A percentile compares a stretch with the other conserved stretches of the same genome.
These are phyloP conservation scores for Backusella circina DNA, from an alignment of 192 early-diverging fungal genomes.

Conservation along the genomic window DNA sequence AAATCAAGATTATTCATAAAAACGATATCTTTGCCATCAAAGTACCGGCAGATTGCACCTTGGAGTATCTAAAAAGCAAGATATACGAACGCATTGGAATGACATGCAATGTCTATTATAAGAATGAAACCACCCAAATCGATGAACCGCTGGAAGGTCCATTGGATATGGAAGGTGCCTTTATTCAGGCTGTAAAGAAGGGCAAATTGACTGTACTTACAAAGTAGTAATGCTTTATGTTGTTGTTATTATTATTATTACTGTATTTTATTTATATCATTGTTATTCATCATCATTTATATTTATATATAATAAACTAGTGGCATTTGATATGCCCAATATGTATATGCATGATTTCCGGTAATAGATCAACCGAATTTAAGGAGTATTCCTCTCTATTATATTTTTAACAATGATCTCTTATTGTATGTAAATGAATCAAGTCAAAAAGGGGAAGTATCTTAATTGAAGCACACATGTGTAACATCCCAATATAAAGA, in stretches of 20 bases:
- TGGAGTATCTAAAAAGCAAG: constrained; percentile 46
- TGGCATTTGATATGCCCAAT: not conserved
- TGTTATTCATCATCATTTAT: not conserved
- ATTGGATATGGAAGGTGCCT: constrained; percentile 38
- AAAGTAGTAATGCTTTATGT: too few species aligned
- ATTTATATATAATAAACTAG: not conserved
- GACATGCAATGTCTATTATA: constrained; percentile 27
- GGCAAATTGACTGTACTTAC: constrained; percentile 43
- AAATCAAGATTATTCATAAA: constrained; percentile 60
- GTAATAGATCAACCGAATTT: not conserved
- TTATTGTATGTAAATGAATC: too few species aligned
- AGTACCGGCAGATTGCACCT: constrained; percentile 50
- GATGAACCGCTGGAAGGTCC: constrained; percentile 30
- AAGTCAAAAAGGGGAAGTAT: not conserved
- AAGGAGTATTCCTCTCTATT: not conserved
- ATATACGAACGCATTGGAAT: constrained; percentile 46
- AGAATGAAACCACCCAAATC: constrained; percentile 24
- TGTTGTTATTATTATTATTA: not conserved
- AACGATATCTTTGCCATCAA: constrained; percentile 66
- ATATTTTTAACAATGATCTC: not conserved
- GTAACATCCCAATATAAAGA: too few species aligned
- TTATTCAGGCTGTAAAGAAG: constrained; percentile 27
- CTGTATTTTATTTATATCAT: not conserved
- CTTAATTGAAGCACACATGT: not conserved
- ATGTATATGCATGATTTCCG: too few species aligned